Base-by-base conservation (phyloP, 2,329 filamentous ascomycete species). In the Didymella pomorum region DNA sequence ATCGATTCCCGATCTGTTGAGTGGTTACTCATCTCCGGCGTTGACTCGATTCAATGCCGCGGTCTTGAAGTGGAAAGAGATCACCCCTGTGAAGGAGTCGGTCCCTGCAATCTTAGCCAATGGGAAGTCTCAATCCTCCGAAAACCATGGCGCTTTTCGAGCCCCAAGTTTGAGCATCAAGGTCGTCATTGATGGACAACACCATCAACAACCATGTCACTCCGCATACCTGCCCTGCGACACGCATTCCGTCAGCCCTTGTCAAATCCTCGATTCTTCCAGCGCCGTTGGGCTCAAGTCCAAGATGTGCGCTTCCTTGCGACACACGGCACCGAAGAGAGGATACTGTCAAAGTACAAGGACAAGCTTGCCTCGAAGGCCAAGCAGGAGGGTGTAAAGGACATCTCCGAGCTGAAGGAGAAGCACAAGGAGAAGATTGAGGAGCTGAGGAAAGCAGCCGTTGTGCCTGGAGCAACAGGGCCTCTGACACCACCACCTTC, bases 261-360 rank as follows among this genome's bases (percentile, higher is more conserved):
- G 37, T 44, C 59, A 11, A 71, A 66, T 49, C 71, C 71, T 2
- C 71, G 72, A 18, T 47, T 66, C 31, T 64, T 58, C 52, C 94
- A 97, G 78, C 87, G 89, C 55, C 87, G 93, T 75, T 96, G 92
- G 90, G 94, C 94, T 2, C 92, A 92, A 71, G 93, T 97, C 28
- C 92, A 96, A 77, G 92, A 97, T 78, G 88, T 96, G 46, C 92
- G 93, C 64, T 96, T 94, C 82, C 85, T 97, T 44, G 90, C 90
- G 61, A 95, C 92, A 16, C 91, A 93, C 61, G 86, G 86, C 57
- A 81, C 86, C 56, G 83, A 88, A 45, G 84, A 86, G 57, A 83
- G 84, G 68, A 82, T 97, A 37, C 75, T 91, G 64, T 92, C 96
- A 64, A 96, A 91, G 78, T 99, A 99, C 81, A 87, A 86, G 68